A percentile compares a stretch with the other conserved stretches of the same genome.
Conservation (phyloP, 441 rosid genomes). For the Gossypium laxum region DNA sequence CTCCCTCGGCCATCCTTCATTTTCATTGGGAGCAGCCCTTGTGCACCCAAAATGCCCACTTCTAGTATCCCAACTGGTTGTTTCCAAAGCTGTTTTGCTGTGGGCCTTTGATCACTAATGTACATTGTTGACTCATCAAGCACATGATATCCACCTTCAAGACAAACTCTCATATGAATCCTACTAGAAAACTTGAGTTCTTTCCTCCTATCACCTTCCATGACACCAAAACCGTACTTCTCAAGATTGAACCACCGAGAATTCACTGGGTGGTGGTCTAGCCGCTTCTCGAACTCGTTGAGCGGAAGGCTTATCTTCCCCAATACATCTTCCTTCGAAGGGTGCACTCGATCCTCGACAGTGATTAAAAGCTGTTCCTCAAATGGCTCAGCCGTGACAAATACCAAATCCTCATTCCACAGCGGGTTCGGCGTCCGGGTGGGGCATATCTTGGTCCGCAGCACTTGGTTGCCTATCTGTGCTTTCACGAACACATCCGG, state of each 20-base stretch:
- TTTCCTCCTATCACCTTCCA: slow-evolving; percentile 66
- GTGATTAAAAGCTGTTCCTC: slow-evolving; percentile 65
- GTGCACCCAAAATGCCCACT: slow-evolving; percentile 50
- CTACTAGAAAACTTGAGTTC: slow-evolving; percentile 58
- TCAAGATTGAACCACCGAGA: slow-evolving; percentile 84
- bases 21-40: slow-evolving; percentile 57
- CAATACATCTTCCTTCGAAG: slow-evolving; percentile 51
- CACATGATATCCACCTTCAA: slow-evolving; percentile 68
- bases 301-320: slow-evolving; percentile 57
- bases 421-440: slow-evolving; percentile 39
- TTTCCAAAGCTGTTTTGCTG: slow-evolving; percentile 58
- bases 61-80: slow-evolving; percentile 48
- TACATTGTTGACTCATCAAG: slow-evolving; percentile 61
- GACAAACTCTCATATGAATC: slow-evolving; percentile 48
- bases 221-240: slow-evolving; percentile 52
- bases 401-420: slow-evolving; percentile 81
- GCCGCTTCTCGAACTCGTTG: slow-evolving; percentile 50
- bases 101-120: slow-evolving; percentile 56
- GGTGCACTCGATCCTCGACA: slow-evolving; percentile 55
- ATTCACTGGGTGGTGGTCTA: slow-evolving; percentile 68
- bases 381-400: slow-evolving; percentile 77
- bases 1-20: slow-evolving; percentile 49
- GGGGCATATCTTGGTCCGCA: slow-evolving; percentile 47
- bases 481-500: slow-evolving; percentile 66
- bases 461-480: slow-evolving; percentile 64